Percentiles rank a stretch among this genome's conserved stretches.
Evolutionary conservation across 2,329 filamentous ascomycete species (phyloP).

Genomic region (Colletotrichum truncatum): DNA sequence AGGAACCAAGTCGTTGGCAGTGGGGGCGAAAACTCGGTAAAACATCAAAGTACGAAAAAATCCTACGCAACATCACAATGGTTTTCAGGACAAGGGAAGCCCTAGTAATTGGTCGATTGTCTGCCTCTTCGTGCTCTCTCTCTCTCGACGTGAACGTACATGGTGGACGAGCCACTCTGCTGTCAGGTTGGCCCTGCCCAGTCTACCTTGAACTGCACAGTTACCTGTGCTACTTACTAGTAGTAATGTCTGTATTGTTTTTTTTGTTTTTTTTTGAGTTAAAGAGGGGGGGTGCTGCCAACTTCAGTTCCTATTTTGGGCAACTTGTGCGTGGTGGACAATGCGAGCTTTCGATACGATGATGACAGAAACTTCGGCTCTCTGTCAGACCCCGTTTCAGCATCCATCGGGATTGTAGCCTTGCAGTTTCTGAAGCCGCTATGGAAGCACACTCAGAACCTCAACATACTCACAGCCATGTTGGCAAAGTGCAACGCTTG

Average conservation of each 20-base stretch:
- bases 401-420: not conserved
- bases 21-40: slow-evolving; percentile 11
- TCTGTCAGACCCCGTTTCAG: slow-evolving; percentile 27
- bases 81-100: not conserved
- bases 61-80: slow-evolving; percentile 8
- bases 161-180: not conserved
- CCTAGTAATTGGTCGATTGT: not conserved
- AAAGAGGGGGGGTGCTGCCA: slow-evolving; percentile 9
- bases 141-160: slow-evolving; percentile 2
- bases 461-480: not conserved
- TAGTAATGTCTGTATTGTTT: too few species aligned
- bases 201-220: not conserved
- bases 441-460: not conserved
- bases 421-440: not conserved
- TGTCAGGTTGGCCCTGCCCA: not conserved
- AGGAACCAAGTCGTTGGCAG: not conserved
- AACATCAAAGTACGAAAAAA: not conserved
- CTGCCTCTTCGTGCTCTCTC: not conserved
- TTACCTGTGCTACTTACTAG: too few species aligned
- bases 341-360: not conserved
- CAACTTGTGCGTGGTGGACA: not conserved
- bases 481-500: not conserved
- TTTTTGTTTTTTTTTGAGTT: not conserved
- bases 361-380: not conserved
- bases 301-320: slow-evolving; percentile 22